Evolutionary conservation across 257 asterid species (phyloP).

Genomic region (Buddleja alternifolia): DNA sequence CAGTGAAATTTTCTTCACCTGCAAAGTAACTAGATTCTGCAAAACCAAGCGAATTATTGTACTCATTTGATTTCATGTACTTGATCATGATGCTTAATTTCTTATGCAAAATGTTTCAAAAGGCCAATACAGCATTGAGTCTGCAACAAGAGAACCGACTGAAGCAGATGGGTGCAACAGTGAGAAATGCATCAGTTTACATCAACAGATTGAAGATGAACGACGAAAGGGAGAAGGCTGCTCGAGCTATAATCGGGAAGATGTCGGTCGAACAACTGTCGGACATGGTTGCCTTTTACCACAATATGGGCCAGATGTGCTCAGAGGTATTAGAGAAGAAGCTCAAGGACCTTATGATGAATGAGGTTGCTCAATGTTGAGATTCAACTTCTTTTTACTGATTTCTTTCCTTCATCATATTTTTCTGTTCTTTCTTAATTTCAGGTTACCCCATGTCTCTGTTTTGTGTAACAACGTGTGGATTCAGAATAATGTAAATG

Average conservation of each 20-base stretch:
- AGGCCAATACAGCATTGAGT: constrained; percentile 72
- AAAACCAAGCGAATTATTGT: too few species aligned
- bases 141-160: constrained; percentile 63
- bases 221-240: constrained; percentile 56
- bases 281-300: constrained; percentile 58
- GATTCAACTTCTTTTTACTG: background rate
- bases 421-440: too few species aligned
- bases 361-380: constrained; percentile 12
- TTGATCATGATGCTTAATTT: background rate
- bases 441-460: too few species aligned
- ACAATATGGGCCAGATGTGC: constrained; percentile 70
- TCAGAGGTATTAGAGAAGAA: constrained; percentile 67
- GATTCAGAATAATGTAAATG: too few species aligned
- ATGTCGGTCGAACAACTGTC: constrained; percentile 75
- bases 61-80: too few species aligned
- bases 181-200: constrained; percentile 58
- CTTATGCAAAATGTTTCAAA: constrained; percentile 22
- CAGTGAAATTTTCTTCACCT: too few species aligned
- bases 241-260: constrained; percentile 48
- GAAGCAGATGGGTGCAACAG: constrained; percentile 88
- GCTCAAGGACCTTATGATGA: constrained; percentile 35
- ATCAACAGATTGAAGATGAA: constrained; percentile 50
- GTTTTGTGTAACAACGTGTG: too few species aligned
- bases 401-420: too few species aligned
- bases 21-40: too few species aligned